These are phyloP conservation scores for Pseudogymnoascus sp. DNA, from an alignment of 2,329 filamentous ascomycete species.

Conservation along the genomic window DNA sequence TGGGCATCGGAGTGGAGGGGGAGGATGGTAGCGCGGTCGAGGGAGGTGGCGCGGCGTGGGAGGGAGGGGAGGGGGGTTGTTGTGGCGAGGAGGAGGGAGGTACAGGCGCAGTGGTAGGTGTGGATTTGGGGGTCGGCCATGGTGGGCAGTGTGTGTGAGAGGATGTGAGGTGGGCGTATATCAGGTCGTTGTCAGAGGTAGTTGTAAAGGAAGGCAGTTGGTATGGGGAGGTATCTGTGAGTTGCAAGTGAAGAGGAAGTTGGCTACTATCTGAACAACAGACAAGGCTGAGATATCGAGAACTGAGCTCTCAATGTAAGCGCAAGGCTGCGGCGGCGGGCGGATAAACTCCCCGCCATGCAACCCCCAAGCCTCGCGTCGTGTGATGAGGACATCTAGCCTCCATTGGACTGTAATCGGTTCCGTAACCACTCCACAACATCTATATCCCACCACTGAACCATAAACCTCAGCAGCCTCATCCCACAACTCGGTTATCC, in stretches of 20 bases:
- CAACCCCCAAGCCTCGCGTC: neutral
- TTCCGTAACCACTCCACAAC: neutral
- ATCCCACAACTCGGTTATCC: neutral
- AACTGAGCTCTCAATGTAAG: neutral
- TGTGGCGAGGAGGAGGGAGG: conserved; percentile 54
- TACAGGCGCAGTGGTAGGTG: conserved; percentile 60
- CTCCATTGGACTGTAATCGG: neutral
- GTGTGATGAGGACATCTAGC: neutral
- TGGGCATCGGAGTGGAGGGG: conserved; percentile 36
- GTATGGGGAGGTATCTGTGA: too few relatives aligned
- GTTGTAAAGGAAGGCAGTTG: too few relatives aligned
- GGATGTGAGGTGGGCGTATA: neutral
- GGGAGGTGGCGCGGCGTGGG: conserved; percentile 41
- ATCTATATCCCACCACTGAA: neutral
- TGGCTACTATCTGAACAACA: neutral
- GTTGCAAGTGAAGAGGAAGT: neutral
- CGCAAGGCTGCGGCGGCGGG: neutral
- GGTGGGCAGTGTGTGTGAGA: neutral
- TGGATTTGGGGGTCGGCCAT: conserved; percentile 28
- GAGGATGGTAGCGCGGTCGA: conserved; percentile 51
- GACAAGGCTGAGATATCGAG: neutral
- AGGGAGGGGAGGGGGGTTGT: conserved; percentile 45
- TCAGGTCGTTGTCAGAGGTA: neutral
- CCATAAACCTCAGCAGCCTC: neutral
- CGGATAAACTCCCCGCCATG: conserved; percentile 1